Percentiles rank a stretch among this genome's conserved stretches.
phyloP scores from a whole-genome alignment of 768 basidiomycete genomes.

The Pisolithus microcarpus region DNA sequence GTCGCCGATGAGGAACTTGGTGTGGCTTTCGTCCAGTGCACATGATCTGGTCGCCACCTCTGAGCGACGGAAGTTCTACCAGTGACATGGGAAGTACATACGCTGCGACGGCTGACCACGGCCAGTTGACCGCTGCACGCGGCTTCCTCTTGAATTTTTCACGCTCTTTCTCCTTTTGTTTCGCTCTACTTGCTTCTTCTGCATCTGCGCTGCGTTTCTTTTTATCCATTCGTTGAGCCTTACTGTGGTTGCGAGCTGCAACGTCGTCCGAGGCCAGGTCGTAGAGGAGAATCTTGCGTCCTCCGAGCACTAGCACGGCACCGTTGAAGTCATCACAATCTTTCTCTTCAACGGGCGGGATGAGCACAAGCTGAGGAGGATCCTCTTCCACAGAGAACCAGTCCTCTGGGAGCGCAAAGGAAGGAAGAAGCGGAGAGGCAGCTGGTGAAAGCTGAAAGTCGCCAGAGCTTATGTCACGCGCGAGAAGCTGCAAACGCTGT shows the following conservation, averaged over 20 bases:
- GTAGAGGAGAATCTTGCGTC: slow-evolving; percentile 54
- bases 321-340: slow-evolving; percentile 40
- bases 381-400: slow-evolving; percentile 34
- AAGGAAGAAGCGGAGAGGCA: slow-evolving; percentile 38
- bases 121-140: slow-evolving; percentile 58
- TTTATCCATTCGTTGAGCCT: slow-evolving; percentile 44
- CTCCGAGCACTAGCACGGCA: slow-evolving; percentile 68
- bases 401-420: slow-evolving; percentile 46
- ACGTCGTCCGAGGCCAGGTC: slow-evolving; percentile 44
- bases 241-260: slow-evolving; percentile 48
- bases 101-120: slow-evolving; percentile 68
- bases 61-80: not conserved
- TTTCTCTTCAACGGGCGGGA: slow-evolving; percentile 20
- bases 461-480: slow-evolving; percentile 46
- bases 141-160: slow-evolving; percentile 50
- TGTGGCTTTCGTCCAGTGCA: slow-evolving; percentile 37
- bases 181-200: slow-evolving; percentile 39
- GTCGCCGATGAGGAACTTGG: slow-evolving; percentile 60
- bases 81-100: slow-evolving; percentile 28
- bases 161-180: slow-evolving; percentile 50
- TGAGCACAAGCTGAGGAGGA: slow-evolving; percentile 34
- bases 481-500: slow-evolving; percentile 53
- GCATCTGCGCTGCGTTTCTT: slow-evolving; percentile 42
- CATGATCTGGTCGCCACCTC: slow-evolving; percentile 38
- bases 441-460: slow-evolving; percentile 46